These are phyloP conservation scores for Glycine tomentella DNA, from an alignment of 306 rosid species.

Conservation along the genomic window DNA sequence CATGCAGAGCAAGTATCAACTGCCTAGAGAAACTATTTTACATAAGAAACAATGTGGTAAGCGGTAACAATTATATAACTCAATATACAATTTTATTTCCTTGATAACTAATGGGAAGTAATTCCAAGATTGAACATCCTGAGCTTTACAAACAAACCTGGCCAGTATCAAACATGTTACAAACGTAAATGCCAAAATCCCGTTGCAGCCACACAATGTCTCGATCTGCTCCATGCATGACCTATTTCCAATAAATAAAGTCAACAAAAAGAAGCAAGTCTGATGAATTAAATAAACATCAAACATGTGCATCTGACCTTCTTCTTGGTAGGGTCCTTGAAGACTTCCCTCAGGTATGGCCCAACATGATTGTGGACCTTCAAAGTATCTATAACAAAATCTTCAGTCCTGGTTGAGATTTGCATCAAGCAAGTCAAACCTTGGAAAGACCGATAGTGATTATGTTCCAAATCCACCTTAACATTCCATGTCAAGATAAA, in stretches of 20 bases:
- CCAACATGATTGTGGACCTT: constrained; percentile 85
- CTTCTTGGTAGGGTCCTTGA: constrained; percentile 92
- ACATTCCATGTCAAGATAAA: constrained; percentile 42
- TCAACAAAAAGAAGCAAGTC: constrained; percentile 37
- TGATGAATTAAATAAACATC: constrained; percentile 19
- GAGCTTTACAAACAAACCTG: constrained; percentile 67
- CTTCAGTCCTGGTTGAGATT: constrained; percentile 95
- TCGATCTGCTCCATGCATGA: constrained; percentile 97
- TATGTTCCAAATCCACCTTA: constrained; percentile 99
- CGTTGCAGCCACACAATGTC: constrained; percentile 95
- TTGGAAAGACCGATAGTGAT: constrained; percentile 97
- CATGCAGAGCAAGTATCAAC: constrained; percentile 26
- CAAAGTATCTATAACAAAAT: constrained; percentile 89
- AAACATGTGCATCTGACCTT: constrained; percentile 61
- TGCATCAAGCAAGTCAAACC: constrained; percentile 99
- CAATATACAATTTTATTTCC: constrained; percentile 22
- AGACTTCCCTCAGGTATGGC: constrained; percentile 85
- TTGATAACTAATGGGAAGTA: not conserved
- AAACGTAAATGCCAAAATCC: constrained; percentile 93
- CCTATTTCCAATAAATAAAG: constrained; percentile 61
- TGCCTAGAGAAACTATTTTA: constrained; percentile 25
- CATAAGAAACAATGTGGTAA: constrained; percentile 29
- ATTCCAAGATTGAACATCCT: constrained; percentile 32
- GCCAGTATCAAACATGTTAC: constrained; percentile 97
- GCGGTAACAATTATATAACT: not conserved